Conservation (phyloP, 306 rosid genomes). For the Inga oerstediana region DNA sequence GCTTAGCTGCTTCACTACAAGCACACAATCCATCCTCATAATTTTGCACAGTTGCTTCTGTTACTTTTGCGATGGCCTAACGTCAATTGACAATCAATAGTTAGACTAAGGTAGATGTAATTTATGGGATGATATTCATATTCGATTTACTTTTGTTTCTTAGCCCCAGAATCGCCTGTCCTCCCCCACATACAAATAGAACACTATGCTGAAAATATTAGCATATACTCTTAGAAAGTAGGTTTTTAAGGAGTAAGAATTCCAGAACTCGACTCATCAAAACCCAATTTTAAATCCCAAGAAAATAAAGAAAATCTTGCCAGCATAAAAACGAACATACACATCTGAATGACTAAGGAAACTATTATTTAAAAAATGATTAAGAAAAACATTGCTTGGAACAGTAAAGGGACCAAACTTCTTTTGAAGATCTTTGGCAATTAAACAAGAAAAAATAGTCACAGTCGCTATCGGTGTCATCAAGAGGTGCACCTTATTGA, state of each 20-base stretch:
- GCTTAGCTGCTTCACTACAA: constrained; percentile 76
- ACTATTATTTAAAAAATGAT: not conserved
- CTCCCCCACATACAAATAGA: not conserved
- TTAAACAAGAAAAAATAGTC: not conserved
- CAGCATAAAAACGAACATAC: not conserved
- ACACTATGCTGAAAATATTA: too few species aligned
- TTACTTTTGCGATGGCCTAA: constrained; percentile 75
- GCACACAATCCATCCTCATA: constrained; percentile 88
- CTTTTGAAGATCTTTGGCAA: not conserved
- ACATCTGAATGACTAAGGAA: not conserved
- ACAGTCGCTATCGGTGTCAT: not conserved
- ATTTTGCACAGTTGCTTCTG: constrained; percentile 74
- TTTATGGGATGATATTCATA: constrained; percentile 12
- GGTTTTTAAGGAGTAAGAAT: not conserved
- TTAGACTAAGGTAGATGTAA: not conserved
- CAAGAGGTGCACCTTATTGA: constrained; percentile 15
- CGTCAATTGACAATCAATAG: constrained; percentile 40
- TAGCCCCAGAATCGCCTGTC: not conserved
- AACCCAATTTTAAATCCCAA: not conserved
- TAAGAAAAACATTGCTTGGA: not conserved
- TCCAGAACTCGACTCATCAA: not conserved
- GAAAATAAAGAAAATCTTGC: not conserved
- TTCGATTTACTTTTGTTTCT: not conserved
- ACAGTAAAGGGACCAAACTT: not conserved
- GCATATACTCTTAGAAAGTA: not conserved